Base-by-base conservation (phyloP, 73 alveolate genomes). In the Strombidium stylifer region DNA sequence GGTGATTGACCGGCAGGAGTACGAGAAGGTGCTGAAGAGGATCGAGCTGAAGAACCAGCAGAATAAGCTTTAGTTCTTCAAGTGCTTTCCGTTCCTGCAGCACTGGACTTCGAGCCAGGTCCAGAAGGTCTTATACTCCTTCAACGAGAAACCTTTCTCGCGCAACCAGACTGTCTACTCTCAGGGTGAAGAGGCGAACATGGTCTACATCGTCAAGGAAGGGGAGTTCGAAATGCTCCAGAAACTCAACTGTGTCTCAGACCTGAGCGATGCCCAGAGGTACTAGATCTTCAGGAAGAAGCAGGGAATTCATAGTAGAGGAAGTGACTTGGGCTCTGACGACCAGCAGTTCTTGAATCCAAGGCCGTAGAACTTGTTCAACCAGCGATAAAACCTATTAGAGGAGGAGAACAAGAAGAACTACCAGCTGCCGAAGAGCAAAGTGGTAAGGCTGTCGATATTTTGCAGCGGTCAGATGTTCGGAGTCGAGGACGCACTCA, bases 211-310 rank as follows among this genome's bases (percentile, higher is more conserved):
- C 69, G 42, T 71, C 12, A 57, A 56, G 52, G 8, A 12, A 8
- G 84, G 84, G 8, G 84, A 71, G 40, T 55, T 71, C 65, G 71
- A 71, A 40, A 19, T 56, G 3, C 53, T 52, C 23, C 64, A 76
- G 40, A 58, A 44, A 20, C 24, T 31, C 14, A 21, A 44, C n/a
- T n/a, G n/a, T n/a, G n/a, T n/a, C n/a, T n/a, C n/a, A n/a, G n/a
- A n/a, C n/a, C n/a, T n/a, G n/a, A n/a, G n/a, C n/a, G n/a, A n/a
- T n/a, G n/a, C n/a, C n/a, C n/a, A n/a, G n/a, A n/a, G n/a, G n/a
- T n/a, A n/a, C n/a, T n/a, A n/a, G n/a, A n/a, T n/a, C n/a, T n/a
- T n/a, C n/a, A n/a, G n/a, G n/a, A n/a, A n/a, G n/a, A n/a, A n/a
- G n/a, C n/a, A n/a, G n/a, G n/a, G n/a, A n/a, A n/a, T n/a, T n/a